Conservation (phyloP, 148 eudicot genomes). For the Talinum fruticosum region DNA sequence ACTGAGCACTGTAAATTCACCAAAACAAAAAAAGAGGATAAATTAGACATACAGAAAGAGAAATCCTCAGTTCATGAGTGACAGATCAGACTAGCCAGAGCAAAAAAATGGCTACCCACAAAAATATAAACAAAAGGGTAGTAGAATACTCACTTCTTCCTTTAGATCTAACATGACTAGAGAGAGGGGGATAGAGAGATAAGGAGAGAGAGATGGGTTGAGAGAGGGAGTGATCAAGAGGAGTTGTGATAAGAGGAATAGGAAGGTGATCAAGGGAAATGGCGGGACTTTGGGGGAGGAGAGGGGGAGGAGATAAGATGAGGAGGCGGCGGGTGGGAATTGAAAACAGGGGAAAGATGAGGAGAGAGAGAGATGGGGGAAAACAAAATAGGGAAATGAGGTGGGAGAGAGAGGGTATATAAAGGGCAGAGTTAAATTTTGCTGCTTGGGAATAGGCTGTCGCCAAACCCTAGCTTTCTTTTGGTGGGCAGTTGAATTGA, state of each 20-base stretch:
- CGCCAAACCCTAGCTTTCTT: conserved; percentile 27
- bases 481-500: neutral
- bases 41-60: too few species aligned
- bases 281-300: conserved; percentile 27
- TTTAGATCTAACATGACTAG: conserved; percentile 44
- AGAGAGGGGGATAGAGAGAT: neutral
- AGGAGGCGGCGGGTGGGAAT: conserved; percentile 8
- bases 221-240: neutral
- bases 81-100: too few species aligned
- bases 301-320: conserved; percentile 2
- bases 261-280: conserved; percentile 16
- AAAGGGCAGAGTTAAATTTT: conserved; percentile 12
- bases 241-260: too few species aligned
- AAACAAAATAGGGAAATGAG: neutral
- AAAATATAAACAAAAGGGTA: neutral
- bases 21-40: too few species aligned
- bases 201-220: neutral
- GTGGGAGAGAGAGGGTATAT: conserved; percentile 12
- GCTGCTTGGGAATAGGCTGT: conserved; percentile 14
- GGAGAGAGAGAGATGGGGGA: neutral
- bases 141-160: conserved; percentile 32
- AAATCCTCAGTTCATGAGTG: neutral
- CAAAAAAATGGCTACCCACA: too few species aligned
- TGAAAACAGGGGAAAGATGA: neutral
- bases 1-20: neutral